Evolutionary conservation across 2,329 filamentous ascomycete genomes (phyloP), one percentile per base, ranked within the genome.

Genomic region (Claviceps spartinae): DNA sequence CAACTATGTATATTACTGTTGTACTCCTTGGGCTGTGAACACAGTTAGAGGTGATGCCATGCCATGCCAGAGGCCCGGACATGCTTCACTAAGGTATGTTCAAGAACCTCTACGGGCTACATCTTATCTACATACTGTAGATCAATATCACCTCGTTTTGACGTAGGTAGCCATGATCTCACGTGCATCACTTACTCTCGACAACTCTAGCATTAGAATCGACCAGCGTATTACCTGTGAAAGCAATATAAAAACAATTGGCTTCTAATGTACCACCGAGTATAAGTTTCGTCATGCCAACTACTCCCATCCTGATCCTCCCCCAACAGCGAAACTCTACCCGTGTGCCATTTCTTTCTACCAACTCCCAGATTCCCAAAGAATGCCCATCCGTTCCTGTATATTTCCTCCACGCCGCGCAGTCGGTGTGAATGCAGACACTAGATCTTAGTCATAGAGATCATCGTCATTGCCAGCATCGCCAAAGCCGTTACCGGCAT

Each of bases 391-490:
- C 30, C 30, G 30, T 11, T 11, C 30, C 30, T 34, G 30, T 34
- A 34, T 34, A 11, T 4, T 34, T 34, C 30, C 30, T 34, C 30
- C 30, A 9, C 30, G 30, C 9, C 30, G 4, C 30, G 30, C 30
- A 11, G 30, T 34, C 30, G 11, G 30, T 34, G 11, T 11, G 63
- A 76, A 68, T 76, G 75, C 72, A 76, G 55, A 58, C 60, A 61
- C 57, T 50, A 20, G 14, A 51, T n/a, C 79, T 90, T 90, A 96
- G 73, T 95, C 88, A 71, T 97, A 97, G 68, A 97, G 86, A 73
- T 90, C 91, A 71, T 96, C 91, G 66, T 97, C 91, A 68, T 95
- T 90, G 63, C 88, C 91, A 60, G 82, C 87, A 63, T 90, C 85
- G 58, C 89, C 90, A 62, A 93, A 90, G 48, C 80, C 69, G 73